These are phyloP conservation scores for Yamadazyma takamatsuzukensis DNA, from an alignment of 805 yeast species.

Conservation along the genomic window DNA sequence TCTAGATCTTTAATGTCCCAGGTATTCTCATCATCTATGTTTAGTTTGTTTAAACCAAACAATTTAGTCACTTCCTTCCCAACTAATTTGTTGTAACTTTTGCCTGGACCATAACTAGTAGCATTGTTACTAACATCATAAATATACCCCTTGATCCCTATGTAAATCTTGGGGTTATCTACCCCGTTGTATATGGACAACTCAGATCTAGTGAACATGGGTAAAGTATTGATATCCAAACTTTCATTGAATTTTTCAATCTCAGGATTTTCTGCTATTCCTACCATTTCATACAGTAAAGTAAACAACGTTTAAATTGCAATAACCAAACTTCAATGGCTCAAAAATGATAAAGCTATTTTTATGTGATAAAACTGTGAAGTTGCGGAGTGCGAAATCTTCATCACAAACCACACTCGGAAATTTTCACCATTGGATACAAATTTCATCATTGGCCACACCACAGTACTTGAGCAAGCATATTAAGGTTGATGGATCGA, in stretches of 20 bases:
- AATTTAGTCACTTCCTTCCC: conserved; percentile 80
- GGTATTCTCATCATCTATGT: conserved; percentile 18
- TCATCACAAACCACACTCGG: no score
- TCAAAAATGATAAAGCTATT: no score
- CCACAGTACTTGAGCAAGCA: neutral
- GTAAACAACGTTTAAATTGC: no score
- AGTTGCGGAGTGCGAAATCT: no score
- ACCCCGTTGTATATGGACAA: conserved; percentile 31
- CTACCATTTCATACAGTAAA: no score
- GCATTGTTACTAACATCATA: conserved; percentile 72
- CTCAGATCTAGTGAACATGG: conserved; percentile 31
- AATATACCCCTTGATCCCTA: conserved; percentile 71
- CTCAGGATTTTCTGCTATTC: conserved; percentile 7
- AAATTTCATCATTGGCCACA: neutral
- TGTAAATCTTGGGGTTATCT: conserved; percentile 45
- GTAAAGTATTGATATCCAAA: conserved; percentile 27
- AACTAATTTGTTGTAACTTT: conserved; percentile 65
- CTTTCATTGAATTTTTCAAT: conserved; percentile 26
- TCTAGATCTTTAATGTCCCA: conserved; percentile 53
- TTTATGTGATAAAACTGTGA: no score
- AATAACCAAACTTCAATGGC: no score
- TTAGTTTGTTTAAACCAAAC: conserved; percentile 56
- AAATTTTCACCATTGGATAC: no score
- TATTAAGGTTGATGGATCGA: neutral
- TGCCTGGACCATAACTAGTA: conserved; percentile 73